A percentile compares a stretch with the other conserved stretches of the same genome.
These are phyloP conservation scores for Penicillium argentinense DNA, from an alignment of 495 filamentous ascomycete genomes.

Conservation along the genomic window DNA sequence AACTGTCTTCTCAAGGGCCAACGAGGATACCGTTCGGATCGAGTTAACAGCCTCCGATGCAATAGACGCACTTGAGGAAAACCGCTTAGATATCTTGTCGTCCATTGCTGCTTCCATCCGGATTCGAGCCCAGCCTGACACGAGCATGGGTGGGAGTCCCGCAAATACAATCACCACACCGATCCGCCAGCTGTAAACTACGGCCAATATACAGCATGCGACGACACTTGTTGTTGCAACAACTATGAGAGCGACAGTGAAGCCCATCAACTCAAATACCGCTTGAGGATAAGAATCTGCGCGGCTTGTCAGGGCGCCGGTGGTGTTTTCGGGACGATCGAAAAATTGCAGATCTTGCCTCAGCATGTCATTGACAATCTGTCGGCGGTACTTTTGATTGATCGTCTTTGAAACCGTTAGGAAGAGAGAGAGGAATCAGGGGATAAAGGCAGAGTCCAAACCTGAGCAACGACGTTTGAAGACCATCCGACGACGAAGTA, in stretches of 20 bases:
- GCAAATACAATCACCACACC: constrained; percentile 51
- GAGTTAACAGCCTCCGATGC: constrained; percentile 55
- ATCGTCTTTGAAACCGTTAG: too few species aligned
- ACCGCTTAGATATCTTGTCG: constrained; percentile 49
- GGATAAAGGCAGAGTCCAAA: not conserved
- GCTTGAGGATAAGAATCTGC: constrained; percentile 53
- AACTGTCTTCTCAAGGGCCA: constrained; percentile 52
- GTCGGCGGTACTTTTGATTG: constrained; percentile 48
- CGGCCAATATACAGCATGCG: constrained; percentile 19
- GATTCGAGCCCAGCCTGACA: constrained; percentile 50
- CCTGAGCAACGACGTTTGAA: constrained; percentile 45
- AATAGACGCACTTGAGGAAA: constrained; percentile 48
- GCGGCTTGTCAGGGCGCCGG: constrained; percentile 59
- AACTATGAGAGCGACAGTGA: constrained; percentile 24
- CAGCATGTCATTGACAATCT: constrained; percentile 59
- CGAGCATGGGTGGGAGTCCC: constrained; percentile 50
- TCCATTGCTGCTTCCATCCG: constrained; percentile 46
- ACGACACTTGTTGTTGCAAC: constrained; percentile 45
- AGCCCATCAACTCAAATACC: constrained; percentile 45
- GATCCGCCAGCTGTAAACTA: constrained; percentile 55
- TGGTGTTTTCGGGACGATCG: constrained; percentile 55
- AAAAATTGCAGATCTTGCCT: constrained; percentile 62
- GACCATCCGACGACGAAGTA: constrained; percentile 56
- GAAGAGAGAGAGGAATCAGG: too few species aligned
- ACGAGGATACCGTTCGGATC: constrained; percentile 55